Evolutionary conservation across 2,329 filamentous ascomycete species (phyloP).

Genomic region (Monosporascus sp.): DNA sequence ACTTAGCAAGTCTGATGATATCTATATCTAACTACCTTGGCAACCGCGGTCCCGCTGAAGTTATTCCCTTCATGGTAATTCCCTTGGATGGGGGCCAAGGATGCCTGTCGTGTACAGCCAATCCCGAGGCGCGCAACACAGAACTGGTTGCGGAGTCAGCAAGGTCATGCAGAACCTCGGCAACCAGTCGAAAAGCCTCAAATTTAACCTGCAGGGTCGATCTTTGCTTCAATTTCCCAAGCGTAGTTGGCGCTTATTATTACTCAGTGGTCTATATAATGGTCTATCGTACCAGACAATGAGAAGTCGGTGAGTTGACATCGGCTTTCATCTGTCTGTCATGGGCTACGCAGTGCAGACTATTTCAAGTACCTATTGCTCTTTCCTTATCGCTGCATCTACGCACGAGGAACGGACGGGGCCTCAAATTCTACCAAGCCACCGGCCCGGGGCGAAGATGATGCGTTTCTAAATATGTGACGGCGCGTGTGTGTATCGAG

Average conservation of each 20-base stretch:
- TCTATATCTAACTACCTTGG: neutral
- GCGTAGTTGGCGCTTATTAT: neutral
- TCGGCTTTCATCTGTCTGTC: too few species aligned
- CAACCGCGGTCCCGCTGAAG: neutral
- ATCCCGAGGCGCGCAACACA: neutral
- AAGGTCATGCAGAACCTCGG: slow-evolving; percentile 16
- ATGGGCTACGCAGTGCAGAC: too few species aligned
- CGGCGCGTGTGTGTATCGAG: too few species aligned
- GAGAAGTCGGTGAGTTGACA: too few species aligned
- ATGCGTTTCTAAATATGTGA: too few species aligned
- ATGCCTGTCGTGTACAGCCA: neutral
- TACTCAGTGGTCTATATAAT: neutral
- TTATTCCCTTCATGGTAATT: neutral
- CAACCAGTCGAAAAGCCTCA: slow-evolving; percentile 14
- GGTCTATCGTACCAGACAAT: too few species aligned
- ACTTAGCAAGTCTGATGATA: neutral
- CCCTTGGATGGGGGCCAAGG: neutral
- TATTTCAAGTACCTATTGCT: too few species aligned
- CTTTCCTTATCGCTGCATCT: too few species aligned
- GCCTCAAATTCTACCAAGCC: too few species aligned
- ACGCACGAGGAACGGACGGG: too few species aligned
- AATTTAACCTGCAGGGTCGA: slow-evolving; percentile 15
- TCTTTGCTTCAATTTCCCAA: slow-evolving; percentile 6
- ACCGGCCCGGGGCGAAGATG: too few species aligned
- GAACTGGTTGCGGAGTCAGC: slow-evolving; percentile 16